phyloP scores from a whole-genome alignment of 164 flowering plant species.

The Nymphaea thermarum region DNA sequence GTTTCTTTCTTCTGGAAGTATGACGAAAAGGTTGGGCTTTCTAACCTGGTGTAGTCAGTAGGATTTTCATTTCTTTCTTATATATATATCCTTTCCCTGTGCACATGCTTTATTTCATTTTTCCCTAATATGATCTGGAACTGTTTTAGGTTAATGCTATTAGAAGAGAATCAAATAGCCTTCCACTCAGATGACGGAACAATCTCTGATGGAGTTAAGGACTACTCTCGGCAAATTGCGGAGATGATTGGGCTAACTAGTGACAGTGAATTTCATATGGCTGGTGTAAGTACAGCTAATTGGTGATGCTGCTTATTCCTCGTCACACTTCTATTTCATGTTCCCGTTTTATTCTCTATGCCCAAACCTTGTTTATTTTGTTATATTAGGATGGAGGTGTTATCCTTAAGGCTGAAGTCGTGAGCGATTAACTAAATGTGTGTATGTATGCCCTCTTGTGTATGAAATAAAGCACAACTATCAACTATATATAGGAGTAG shows the following conservation, averaged over 20 bases:
- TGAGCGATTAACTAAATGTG: neutral
- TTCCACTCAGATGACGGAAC: constrained; percentile 86
- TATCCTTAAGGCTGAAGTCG: neutral
- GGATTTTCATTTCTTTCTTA: neutral
- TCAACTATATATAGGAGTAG: neutral
- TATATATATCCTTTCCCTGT: neutral
- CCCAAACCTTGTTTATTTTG: neutral
- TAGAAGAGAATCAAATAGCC: constrained; percentile 95
- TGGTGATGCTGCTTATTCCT: neutral
- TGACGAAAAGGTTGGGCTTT: constrained; percentile 69
- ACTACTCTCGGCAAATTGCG: constrained; percentile 85
- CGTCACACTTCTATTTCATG: neutral
- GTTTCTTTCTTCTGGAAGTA: constrained; percentile 90
- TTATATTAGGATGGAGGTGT: neutral
- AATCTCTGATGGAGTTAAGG: constrained; percentile 77
- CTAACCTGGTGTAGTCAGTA: neutral
- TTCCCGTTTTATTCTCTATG: neutral
- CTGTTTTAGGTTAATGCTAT: constrained; percentile 63
- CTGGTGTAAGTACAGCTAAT: constrained; percentile 57
- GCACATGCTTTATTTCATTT: neutral
- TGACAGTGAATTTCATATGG: constrained; percentile 69
- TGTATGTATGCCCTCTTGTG: neutral
- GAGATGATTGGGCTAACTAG: constrained; percentile 86
- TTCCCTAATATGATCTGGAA: neutral
- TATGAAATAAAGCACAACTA: neutral